Base-by-base conservation (phyloP, 352 stramenopile species). In the Pythium diclinum region DNA sequence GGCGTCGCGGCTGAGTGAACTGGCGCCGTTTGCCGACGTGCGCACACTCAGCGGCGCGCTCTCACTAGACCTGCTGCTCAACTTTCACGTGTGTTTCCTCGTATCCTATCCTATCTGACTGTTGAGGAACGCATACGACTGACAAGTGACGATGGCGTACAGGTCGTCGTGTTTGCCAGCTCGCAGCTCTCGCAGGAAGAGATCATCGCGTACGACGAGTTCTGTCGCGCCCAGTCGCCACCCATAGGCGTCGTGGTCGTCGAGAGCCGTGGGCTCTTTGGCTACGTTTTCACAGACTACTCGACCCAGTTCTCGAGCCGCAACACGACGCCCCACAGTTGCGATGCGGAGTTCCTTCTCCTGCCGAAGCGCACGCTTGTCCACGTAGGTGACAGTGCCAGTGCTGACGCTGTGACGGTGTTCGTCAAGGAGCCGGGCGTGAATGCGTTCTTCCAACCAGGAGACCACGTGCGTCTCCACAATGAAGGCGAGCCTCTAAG, bases 141-240 rank as follows among this genome's bases (percentile, higher is more conserved):
- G 61, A 10, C 32, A 13, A 40, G 16, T 54, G 6, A 28, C 25
- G 25, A 52, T 40, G 33, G 6, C 19, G 16, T 47, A 7, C n/a
- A 85, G 77, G 69, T 79, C 2, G 68, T 82, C 0, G 67, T 85
- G 23, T 81, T 85, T 59, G 52, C 72, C 7, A 79, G 70, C 60
- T 61, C 71, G 2, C 58, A 60, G 8, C 38, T 75, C 6, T 74
- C 65, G 13, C 65, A 71, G 13, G 74, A 79, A 71, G 77, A 83
- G 47, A 51, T 82, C 21, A 75, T 81, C 54, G 77, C 74, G 32
- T 79, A 73, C 55, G 73, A 79, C 53, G 77, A 85, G 51, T 85
- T 85, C 46, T 85, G 77, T 21, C 74, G 73, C 8, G 56, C 47
- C 7, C 77, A 82, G 57, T 42, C 56, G 9, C 77, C 72, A 0